Conservation (phyloP, 2,329 filamentous ascomycete genomes). For the Epicoccum nigrum region DNA sequence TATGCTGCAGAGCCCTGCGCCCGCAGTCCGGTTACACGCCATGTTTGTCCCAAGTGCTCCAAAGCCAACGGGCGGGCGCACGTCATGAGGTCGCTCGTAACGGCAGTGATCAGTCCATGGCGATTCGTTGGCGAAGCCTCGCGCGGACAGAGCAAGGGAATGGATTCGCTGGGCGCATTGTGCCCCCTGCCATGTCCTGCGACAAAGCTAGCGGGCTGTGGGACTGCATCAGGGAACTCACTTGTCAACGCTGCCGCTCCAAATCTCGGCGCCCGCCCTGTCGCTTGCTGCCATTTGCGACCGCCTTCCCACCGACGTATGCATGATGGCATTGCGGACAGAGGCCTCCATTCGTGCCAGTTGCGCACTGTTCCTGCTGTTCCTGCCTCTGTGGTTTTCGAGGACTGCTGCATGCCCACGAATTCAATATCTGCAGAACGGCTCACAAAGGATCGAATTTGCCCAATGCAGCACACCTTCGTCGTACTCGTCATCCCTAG, state of each 20-base stretch:
- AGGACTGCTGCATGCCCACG: conserved; percentile 4
- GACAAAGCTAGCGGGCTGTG: conserved; percentile 7
- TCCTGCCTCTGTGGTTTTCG: background rate
- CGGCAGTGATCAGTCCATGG: conserved; percentile 36
- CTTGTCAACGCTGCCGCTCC: conserved; percentile 16
- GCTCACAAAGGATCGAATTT: conserved; percentile 9
- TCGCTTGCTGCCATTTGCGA: conserved; percentile 6
- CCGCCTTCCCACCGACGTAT: conserved; percentile 9
- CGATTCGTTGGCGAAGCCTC: conserved; percentile 9
- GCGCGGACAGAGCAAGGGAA: conserved; percentile 1
- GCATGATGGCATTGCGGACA: conserved; percentile 15
- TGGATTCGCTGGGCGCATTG: conserved; percentile 8
- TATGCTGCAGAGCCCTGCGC: conserved; percentile 13
- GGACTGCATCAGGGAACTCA: conserved; percentile 3
- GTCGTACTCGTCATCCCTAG: conserved; percentile 14
- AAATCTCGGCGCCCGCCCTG: conserved; percentile 11
- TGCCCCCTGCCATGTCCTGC: conserved; percentile 3
- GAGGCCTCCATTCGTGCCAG: conserved; percentile 3
- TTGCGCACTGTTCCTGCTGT: conserved; percentile 3
- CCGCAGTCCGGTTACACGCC: conserved; percentile 14
- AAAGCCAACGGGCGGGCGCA: conserved; percentile 13
- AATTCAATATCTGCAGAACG: conserved; percentile 9
- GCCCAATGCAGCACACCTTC: conserved; percentile 14
- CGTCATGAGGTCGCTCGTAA: conserved; percentile 40
- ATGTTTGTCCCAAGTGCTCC: conserved; percentile 15